These are phyloP conservation scores for Fusarium nelsonii DNA, from an alignment of 2,329 filamentous ascomycete genomes.

Conservation along the genomic window DNA sequence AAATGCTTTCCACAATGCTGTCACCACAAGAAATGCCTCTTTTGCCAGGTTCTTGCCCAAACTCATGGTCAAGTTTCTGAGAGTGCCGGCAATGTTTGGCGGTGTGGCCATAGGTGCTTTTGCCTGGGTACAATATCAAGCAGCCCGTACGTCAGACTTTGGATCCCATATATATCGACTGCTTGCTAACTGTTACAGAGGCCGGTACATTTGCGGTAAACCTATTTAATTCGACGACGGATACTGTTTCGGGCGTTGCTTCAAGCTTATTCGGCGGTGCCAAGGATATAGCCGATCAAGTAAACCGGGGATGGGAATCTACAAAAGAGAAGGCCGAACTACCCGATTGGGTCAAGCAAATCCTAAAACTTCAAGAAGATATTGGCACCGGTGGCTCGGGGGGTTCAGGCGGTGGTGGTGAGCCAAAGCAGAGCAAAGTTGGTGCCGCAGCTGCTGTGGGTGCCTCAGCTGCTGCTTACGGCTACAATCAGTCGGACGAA, in stretches of 20 bases:
- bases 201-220: conserved; percentile 67
- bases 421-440: conserved; percentile 70
- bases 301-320: conserved; percentile 82
- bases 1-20: conserved; percentile 86
- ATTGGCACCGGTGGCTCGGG: conserved; percentile 65
- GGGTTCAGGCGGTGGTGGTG: conserved; percentile 60
- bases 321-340: conserved; percentile 81
- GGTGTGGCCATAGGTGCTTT: conserved; percentile 87
- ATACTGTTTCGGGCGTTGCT: conserved; percentile 77
- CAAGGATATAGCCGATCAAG: conserved; percentile 81
- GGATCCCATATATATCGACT: not conserved
- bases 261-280: conserved; percentile 77
- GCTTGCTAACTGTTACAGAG: conserved; percentile 55
- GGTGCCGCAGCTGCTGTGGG: conserved; percentile 74
- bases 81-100: conserved; percentile 91
- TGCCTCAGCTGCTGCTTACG: conserved; percentile 82
- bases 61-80: conserved; percentile 88
- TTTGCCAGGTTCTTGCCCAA: conserved; percentile 80
- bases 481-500: conserved; percentile 76
- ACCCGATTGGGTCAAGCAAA: conserved; percentile 82
- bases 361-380: conserved; percentile 73
- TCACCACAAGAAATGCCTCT: conserved; percentile 72
- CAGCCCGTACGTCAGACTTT: conserved; percentile 73
- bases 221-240: conserved; percentile 78
- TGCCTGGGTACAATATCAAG: conserved; percentile 96